Conservation (phyloP, 305 asterid genomes). For the Rubia balearica region DNA sequence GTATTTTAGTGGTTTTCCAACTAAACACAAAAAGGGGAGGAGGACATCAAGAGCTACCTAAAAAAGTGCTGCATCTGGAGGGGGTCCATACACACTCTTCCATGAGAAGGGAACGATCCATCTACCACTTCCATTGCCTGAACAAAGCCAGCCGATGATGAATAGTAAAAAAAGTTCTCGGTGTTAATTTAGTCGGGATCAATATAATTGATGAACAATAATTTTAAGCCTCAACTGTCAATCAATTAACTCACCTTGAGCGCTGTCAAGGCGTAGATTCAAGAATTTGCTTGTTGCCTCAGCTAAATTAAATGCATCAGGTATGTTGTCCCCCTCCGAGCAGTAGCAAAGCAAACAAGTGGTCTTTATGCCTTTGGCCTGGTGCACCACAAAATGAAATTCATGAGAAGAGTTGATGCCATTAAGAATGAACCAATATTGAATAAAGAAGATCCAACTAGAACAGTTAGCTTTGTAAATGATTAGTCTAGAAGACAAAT, state of each 20-base stretch:
- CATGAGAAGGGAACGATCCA: constrained; percentile 82
- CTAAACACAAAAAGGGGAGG: not conserved
- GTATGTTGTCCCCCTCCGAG: constrained; percentile 94
- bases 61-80: constrained; percentile 69
- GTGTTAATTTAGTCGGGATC: not conserved
- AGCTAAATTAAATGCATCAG: constrained; percentile 83
- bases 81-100: constrained; percentile 94
- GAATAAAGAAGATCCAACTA: not conserved
- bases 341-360: constrained; percentile 90
- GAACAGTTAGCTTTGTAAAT: not conserved
- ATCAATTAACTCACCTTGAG: constrained; percentile 41
- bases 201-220: not conserved
- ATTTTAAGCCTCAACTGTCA: not conserved
- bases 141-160: constrained; percentile 4
- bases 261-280: constrained; percentile 33
- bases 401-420: not conserved
- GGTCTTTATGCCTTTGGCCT: constrained; percentile 87
- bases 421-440: not conserved
- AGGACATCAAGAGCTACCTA: constrained; percentile 21
- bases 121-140: constrained; percentile 49
- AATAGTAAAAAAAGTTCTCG: too few species aligned
- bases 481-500: not conserved
- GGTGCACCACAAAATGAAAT: constrained; percentile 12
- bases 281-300: constrained; percentile 66
- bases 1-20: not conserved